Evolutionary conservation across 306 rosid genomes (phyloP).

Genomic region (Hippophae rhamnoides): DNA sequence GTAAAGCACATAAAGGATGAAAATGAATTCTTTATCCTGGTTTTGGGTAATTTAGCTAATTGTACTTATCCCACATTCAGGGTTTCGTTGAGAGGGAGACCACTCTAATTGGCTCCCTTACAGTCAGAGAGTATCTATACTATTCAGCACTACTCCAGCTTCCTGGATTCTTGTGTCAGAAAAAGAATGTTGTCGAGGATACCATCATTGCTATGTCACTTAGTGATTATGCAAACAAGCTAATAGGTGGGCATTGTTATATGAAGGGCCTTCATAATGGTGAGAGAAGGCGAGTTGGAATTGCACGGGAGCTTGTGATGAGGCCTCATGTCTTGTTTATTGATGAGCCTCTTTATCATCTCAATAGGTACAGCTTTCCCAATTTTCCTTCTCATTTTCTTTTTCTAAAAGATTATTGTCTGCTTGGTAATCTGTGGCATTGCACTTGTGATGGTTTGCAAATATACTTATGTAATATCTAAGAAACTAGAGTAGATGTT

Average conservation of each 20-base stretch:
- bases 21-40: conserved; percentile 1
- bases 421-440: too few species aligned
- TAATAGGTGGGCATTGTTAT: conserved; percentile 89
- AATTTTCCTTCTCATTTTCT: neutral
- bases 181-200: conserved; percentile 86
- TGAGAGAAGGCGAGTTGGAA: conserved; percentile 84
- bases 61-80: conserved; percentile 33
- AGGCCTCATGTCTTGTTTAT: conserved; percentile 86
- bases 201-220: conserved; percentile 92
- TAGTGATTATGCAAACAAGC: conserved; percentile 79
- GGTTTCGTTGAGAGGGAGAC: conserved; percentile 93
- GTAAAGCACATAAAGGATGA: neutral
- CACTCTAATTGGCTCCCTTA: conserved; percentile 85
- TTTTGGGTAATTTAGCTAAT: conserved; percentile 3
- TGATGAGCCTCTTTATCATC: conserved; percentile 93
- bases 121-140: conserved; percentile 85
- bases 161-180: conserved; percentile 94
- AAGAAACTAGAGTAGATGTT: too few species aligned
- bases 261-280: conserved; percentile 98
- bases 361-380: conserved; percentile 55
- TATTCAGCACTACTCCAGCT: conserved; percentile 92
- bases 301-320: conserved; percentile 97
- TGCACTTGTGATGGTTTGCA: too few species aligned
- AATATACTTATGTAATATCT: too few species aligned
- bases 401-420: neutral